Percentiles rank a stretch among this genome's conserved stretches.
Evolutionary conservation across 2,329 filamentous ascomycete species (phyloP).

Genomic region (Fragosphaeria purpurea): DNA sequence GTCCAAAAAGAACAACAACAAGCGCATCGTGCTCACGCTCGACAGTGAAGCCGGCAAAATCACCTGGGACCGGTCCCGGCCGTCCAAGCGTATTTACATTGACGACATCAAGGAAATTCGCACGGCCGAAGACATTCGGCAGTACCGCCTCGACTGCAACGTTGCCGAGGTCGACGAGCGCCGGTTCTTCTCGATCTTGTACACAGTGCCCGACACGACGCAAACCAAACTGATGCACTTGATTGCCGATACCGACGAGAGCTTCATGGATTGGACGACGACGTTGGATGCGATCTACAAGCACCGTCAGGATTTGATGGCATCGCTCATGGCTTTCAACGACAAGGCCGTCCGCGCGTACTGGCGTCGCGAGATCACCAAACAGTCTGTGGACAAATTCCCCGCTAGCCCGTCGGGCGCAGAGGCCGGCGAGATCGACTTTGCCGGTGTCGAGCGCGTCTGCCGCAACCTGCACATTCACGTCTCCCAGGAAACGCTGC

Average conservation of each 20-base stretch:
- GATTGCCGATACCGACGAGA: conserved; percentile 63
- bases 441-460: conserved; percentile 68
- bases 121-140: conserved; percentile 70
- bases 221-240: conserved; percentile 85
- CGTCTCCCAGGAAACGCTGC: conserved; percentile 64
- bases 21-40: conserved; percentile 61
- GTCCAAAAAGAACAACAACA: conserved; percentile 76
- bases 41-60: conserved; percentile 80
- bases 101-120: conserved; percentile 92
- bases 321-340: conserved; percentile 75
- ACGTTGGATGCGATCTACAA: conserved; percentile 77
- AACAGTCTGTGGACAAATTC: conserved; percentile 39
- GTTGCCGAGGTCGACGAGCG: conserved; percentile 56
- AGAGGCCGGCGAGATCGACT: conserved; percentile 60
- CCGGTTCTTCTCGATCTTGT: conserved; percentile 85
- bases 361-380: conserved; percentile 77
- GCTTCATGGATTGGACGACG: conserved; percentile 69
- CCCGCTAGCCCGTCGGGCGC: conserved; percentile 27
- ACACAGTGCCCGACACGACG: conserved; percentile 65
- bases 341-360: conserved; percentile 73
- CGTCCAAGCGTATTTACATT: conserved; percentile 80
- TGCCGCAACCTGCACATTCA: conserved; percentile 91
- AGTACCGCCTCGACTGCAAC: conserved; percentile 78
- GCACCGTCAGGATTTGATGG: conserved; percentile 83
- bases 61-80: conserved; percentile 70